Percentiles rank a stretch among this genome's conserved stretches.
Evolutionary conservation across 768 basidiomycete species (phyloP).

Genomic region (Amyloporia xantha): DNA sequence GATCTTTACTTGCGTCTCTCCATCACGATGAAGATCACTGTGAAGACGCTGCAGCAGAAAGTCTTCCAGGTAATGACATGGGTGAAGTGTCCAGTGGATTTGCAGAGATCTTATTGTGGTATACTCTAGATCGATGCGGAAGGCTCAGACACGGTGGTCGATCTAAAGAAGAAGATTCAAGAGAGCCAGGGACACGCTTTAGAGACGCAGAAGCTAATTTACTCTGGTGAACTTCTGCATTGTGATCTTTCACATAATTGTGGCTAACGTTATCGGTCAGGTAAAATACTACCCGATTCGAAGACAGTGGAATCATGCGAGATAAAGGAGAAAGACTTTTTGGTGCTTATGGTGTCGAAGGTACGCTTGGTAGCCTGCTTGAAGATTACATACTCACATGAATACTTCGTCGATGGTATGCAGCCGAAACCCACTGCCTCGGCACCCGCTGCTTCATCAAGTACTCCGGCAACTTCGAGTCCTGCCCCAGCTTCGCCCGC

Average conservation of each 20-base stretch:
- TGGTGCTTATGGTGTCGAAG: conserved; percentile 99
- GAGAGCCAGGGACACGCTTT: conserved; percentile 67
- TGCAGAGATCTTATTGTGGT: neutral
- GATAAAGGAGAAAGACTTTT: conserved; percentile 98
- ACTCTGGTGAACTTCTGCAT: conserved; percentile 63
- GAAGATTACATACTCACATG: neutral
- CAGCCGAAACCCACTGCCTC: conserved; percentile 58
- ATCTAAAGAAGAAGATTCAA: conserved; percentile 80
- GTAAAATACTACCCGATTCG: conserved; percentile 84
- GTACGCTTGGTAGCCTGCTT: conserved; percentile 33
- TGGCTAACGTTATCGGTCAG: conserved; percentile 43
- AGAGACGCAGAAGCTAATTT: conserved; percentile 87
- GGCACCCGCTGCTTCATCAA: conserved; percentile 25
- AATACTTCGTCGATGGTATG: neutral
- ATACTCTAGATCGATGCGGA: conserved; percentile 67
- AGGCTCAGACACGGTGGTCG: conserved; percentile 61
- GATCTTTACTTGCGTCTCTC: conserved; percentile 6
- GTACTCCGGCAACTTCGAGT: conserved; percentile 24
- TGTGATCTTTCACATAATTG: neutral
- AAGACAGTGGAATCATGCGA: conserved; percentile 84
- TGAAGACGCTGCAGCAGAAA: conserved; percentile 95
- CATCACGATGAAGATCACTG: conserved; percentile 77
- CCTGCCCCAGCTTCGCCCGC: conserved; percentile 28
- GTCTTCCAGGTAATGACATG: conserved; percentile 60
- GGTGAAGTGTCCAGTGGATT: neutral